phyloP scores from a whole-genome alignment of 2,329 filamentous ascomycete genomes.

The Neurospora sp. region DNA sequence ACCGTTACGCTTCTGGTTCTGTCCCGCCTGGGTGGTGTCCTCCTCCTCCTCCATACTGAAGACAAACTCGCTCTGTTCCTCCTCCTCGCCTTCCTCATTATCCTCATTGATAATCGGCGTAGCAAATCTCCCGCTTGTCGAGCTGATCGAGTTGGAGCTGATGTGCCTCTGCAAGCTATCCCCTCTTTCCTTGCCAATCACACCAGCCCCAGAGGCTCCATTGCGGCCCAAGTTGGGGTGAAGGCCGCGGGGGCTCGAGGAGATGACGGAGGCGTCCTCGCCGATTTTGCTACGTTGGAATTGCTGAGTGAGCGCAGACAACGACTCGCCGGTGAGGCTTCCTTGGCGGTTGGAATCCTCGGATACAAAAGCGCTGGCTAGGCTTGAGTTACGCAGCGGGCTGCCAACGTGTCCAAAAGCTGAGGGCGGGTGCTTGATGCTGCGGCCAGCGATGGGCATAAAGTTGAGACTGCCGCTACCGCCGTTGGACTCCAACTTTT shows the following conservation, averaged over 20 bases:
- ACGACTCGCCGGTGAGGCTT: slow-evolving; percentile 33
- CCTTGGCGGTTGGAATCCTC: slow-evolving; percentile 32
- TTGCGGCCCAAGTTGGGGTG: slow-evolving; percentile 38
- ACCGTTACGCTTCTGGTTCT: slow-evolving; percentile 37
- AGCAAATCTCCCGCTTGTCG: slow-evolving; percentile 47
- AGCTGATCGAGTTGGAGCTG: slow-evolving; percentile 49
- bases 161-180: slow-evolving; percentile 46
- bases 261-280: slow-evolving; percentile 31
- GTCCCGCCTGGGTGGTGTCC: slow-evolving; percentile 27
- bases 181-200: slow-evolving; percentile 30
- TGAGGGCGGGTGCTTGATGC: slow-evolving; percentile 37
- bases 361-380: slow-evolving; percentile 42
- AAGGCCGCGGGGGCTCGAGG: slow-evolving; percentile 35
- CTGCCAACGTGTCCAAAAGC: slow-evolving; percentile 58
- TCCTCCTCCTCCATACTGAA: slow-evolving; percentile 58
- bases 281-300: slow-evolving; percentile 49
- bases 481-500: slow-evolving; percentile 18
- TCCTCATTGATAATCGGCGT: slow-evolving; percentile 38
- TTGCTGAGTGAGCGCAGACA: slow-evolving; percentile 52
- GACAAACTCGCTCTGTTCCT: slow-evolving; percentile 54
- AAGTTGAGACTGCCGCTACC: slow-evolving; percentile 15
- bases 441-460: slow-evolving; percentile 9
- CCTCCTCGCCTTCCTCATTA: slow-evolving; percentile 27
- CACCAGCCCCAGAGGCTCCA: slow-evolving; percentile 22
- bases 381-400: slow-evolving; percentile 52